Percentiles rank a stretch among this genome's conserved stretches.
Evolutionary conservation across 306 rosid genomes (phyloP).

Genomic region (Lagenaria siceraria): DNA sequence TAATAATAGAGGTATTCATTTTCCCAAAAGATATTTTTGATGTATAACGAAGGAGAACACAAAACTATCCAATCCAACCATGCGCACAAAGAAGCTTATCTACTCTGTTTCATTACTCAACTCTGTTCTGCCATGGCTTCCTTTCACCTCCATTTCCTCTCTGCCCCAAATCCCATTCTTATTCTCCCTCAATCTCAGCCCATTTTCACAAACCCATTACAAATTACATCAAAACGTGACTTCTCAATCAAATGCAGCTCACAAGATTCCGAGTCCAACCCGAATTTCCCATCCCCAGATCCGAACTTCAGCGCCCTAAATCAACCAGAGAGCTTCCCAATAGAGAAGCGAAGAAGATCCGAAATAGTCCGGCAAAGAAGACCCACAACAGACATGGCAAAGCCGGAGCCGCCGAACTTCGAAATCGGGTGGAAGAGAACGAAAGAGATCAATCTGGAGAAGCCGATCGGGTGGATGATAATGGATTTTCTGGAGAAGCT

Average conservation of each 20-base stretch:
- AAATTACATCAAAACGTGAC: constrained; percentile 17
- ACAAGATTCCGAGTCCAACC: constrained; percentile 18
- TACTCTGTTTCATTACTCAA: too few species aligned
- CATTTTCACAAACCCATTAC: constrained; percentile 17
- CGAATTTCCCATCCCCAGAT: constrained; percentile 34
- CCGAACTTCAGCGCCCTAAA: constrained; percentile 37
- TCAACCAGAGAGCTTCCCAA: constrained; percentile 54
- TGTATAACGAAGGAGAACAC: too few species aligned
- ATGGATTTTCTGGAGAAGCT: constrained; percentile 81
- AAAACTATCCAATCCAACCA: too few species aligned
- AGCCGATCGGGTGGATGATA: constrained; percentile 63
- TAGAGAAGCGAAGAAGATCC: constrained; percentile 68
- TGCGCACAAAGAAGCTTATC: too few species aligned
- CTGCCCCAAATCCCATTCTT: constrained; percentile 12
- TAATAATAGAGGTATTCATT: too few species aligned
- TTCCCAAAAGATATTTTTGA: too few species aligned
- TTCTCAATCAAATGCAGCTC: constrained; percentile 28
- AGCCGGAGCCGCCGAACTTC: constrained; percentile 64
- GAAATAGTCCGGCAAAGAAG: constrained; percentile 49
- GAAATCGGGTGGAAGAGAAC: constrained; percentile 95
- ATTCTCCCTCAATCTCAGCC: constrained; percentile 5
- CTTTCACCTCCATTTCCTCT: constrained; percentile 24
- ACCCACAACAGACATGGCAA: constrained; percentile 15
- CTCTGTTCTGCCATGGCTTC: constrained; percentile 37
- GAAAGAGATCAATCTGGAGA: constrained; percentile 53